Conservation (phyloP, 169 alveolate species). For the Cryptosporidium muris region DNA sequence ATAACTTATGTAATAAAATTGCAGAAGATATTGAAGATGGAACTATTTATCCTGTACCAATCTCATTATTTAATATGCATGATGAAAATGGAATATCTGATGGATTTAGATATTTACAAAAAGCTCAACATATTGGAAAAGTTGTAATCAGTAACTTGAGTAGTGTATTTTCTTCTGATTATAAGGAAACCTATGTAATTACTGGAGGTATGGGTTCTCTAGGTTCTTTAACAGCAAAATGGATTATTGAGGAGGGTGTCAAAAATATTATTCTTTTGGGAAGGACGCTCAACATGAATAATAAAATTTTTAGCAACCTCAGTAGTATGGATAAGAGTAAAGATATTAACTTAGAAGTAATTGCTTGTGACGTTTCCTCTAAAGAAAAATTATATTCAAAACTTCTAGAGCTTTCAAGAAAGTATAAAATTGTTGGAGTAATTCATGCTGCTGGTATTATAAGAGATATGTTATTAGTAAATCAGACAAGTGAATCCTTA, state of each 20-base stretch:
- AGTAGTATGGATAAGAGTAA: neutral
- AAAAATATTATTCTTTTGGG: conserved; percentile 67
- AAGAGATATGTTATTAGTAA: conserved; percentile 72
- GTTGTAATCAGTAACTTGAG: conserved; percentile 67
- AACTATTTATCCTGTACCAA: conserved; percentile 50
- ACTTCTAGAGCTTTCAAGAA: neutral
- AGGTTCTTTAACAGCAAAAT: conserved; percentile 75
- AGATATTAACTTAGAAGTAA: conserved; percentile 28
- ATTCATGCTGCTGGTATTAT: conserved; percentile 81
- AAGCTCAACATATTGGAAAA: conserved; percentile 74
- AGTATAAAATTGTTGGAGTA: conserved; percentile 66
- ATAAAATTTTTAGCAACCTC: neutral
- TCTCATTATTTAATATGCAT: conserved; percentile 23
- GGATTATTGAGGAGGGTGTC: conserved; percentile 80
- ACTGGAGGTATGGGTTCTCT: conserved; percentile 79
- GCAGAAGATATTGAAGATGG: conserved; percentile 17
- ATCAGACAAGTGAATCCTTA: conserved; percentile 69
- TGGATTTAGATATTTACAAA: conserved; percentile 71
- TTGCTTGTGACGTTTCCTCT: conserved; percentile 20
- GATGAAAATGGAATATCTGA: conserved; percentile 33
- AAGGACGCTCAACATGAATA: conserved; percentile 1
- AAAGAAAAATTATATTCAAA: neutral
- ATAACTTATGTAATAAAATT: conserved; percentile 12
- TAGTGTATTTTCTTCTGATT: neutral
- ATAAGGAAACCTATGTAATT: conserved; percentile 56